Evolutionary conservation across 106 monocot species (phyloP).

Genomic region (Posidonia australis): DNA sequence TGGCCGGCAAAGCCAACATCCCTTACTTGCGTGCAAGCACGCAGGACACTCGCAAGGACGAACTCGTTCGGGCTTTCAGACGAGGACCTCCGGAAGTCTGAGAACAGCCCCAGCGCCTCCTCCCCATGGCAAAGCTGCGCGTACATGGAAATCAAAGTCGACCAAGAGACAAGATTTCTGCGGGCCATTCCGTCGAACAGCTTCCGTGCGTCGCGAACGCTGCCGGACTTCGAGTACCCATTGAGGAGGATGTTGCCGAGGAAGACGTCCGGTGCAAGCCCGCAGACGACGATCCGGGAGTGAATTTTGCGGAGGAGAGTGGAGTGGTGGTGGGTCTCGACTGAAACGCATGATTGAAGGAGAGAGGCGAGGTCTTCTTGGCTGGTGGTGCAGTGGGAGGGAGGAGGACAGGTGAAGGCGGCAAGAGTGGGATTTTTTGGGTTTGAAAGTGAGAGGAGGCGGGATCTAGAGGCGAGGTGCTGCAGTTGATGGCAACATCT

Average conservation of each 20-base stretch:
- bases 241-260: constrained; percentile 54
- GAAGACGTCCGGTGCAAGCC: constrained; percentile 35
- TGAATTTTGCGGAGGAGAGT: constrained; percentile 32
- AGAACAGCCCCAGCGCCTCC: constrained; percentile 37
- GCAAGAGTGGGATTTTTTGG: not conserved
- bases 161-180: constrained; percentile 64
- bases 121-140: constrained; percentile 22
- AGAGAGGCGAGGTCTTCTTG: constrained; percentile 22
- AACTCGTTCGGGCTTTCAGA: constrained; percentile 47
- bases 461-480: not conserved
- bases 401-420: not conserved
- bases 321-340: constrained; percentile 11
- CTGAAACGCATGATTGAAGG: constrained; percentile 36
- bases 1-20: constrained; percentile 12
- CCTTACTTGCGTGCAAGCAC: constrained; percentile 39
- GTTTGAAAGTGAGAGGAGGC: not conserved
- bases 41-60: constrained; percentile 60
- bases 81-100: constrained; percentile 20
- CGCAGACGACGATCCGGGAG: constrained; percentile 32
- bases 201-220: constrained; percentile 16
- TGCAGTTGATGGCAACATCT: not conserved
- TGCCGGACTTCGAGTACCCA: constrained; percentile 34
- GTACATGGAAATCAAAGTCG: constrained; percentile 53
- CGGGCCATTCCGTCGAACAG: constrained; percentile 73
- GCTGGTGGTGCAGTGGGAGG: not conserved